A percentile compares a stretch with the other conserved stretches of the same genome.
Conservation (phyloP, 768 basidiomycete genomes). For the Harrya chromipes region DNA sequence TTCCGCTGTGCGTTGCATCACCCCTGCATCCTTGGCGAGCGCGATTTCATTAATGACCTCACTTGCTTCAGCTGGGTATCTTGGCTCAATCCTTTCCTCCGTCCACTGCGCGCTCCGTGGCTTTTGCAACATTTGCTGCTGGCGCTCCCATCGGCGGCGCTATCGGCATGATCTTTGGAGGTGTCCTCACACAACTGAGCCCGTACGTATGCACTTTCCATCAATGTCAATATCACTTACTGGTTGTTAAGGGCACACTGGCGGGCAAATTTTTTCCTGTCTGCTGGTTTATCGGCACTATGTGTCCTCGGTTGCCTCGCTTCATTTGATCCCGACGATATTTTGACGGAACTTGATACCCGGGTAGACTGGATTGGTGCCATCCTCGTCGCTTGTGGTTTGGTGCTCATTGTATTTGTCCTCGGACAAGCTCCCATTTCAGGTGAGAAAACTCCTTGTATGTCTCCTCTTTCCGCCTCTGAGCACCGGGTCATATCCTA, state of each 20-base stretch:
- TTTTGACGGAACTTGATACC: slow-evolving; percentile 37
- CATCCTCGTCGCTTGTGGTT: slow-evolving; percentile 56
- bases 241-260: slow-evolving; percentile 43
- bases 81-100: slow-evolving; percentile 76
- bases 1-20: slow-evolving; percentile 50
- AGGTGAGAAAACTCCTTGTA: slow-evolving; percentile 60
- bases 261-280: slow-evolving; percentile 64
- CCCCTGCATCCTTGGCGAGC: neutral
- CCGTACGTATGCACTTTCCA: slow-evolving; percentile 25
- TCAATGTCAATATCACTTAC: neutral
- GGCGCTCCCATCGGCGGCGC: slow-evolving; percentile 82
- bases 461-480: slow-evolving; percentile 15
- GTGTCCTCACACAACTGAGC: slow-evolving; percentile 60
- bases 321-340: slow-evolving; percentile 56
- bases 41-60: neutral
- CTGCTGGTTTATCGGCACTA: slow-evolving; percentile 52
- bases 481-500: slow-evolving; percentile 21
- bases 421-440: slow-evolving; percentile 64
- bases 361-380: slow-evolving; percentile 83
- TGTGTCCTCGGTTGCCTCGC: slow-evolving; percentile 48
- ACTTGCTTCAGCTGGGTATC: slow-evolving; percentile 61
- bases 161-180: slow-evolving; percentile 67
- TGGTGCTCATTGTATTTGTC: slow-evolving; percentile 71
- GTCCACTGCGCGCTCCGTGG: slow-evolving; percentile 62
- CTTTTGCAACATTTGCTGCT: slow-evolving; percentile 81